Evolutionary conservation across 352 stramenopile species (phyloP).

Genomic region (Pythium sukuiense): DNA sequence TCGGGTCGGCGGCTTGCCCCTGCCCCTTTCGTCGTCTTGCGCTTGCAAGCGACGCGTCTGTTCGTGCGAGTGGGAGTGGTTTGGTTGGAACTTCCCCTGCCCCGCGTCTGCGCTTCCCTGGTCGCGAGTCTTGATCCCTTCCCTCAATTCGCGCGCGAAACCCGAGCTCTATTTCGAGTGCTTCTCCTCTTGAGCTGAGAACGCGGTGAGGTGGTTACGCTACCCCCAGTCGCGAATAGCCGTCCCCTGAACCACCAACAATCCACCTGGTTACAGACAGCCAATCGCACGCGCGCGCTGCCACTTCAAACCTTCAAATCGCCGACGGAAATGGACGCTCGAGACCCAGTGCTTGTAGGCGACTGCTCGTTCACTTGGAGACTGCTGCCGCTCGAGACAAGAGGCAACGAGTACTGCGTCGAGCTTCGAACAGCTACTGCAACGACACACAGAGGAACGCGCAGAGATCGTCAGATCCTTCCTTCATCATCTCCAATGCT

Average conservation of each 20-base stretch:
- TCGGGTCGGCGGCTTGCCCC: background rate
- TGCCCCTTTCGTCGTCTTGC: constrained; percentile 5
- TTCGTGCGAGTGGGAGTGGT: background rate
- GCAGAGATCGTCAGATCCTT: background rate
- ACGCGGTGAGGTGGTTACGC: background rate
- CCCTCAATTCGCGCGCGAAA: constrained; percentile 13
- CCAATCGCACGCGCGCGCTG: constrained; percentile 8
- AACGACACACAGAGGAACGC: background rate
- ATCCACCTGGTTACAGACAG: constrained; percentile 8
- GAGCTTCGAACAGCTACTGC: too few relatives aligned
- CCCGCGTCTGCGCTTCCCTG: background rate
- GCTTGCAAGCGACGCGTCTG: constrained; percentile 5
- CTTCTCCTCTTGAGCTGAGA: background rate
- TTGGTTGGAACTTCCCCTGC: background rate
- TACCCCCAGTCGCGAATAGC: background rate
- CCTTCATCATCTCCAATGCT: background rate
- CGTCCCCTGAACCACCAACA: constrained; percentile 11
- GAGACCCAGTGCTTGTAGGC: too few relatives aligned
- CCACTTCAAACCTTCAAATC: constrained; percentile 1
- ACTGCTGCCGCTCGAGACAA: background rate
- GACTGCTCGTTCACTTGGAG: too few relatives aligned
- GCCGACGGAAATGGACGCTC: background rate
- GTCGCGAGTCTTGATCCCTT: constrained; percentile 5
- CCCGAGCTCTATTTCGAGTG: constrained; percentile 7
- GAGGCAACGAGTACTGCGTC: background rate